Evolutionary conservation across 805 yeast species (phyloP).

Genomic region (Ogataea thermomethanolica): DNA sequence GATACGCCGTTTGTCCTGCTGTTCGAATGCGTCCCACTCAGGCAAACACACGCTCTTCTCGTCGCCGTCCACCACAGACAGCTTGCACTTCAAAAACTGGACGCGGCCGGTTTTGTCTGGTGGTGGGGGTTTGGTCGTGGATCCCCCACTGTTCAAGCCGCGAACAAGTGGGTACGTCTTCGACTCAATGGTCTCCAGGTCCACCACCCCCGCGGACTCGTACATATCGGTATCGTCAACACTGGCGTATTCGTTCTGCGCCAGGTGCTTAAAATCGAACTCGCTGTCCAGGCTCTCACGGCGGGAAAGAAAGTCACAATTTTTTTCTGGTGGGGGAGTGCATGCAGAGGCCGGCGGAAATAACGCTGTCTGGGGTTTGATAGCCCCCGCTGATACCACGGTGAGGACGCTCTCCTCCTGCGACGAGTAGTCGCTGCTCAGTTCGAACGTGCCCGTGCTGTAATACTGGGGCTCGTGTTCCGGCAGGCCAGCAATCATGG

Average conservation of each 20-base stretch:
- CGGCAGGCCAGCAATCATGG: slow-evolving; percentile 1
- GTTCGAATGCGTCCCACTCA: slow-evolving; percentile 46
- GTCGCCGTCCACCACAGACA: slow-evolving; percentile 44
- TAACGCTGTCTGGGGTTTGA: slow-evolving; percentile 11
- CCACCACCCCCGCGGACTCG: slow-evolving; percentile 5
- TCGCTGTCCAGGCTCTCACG: slow-evolving; percentile 24
- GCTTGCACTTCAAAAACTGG: slow-evolving; percentile 44
- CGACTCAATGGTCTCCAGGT: slow-evolving; percentile 12
- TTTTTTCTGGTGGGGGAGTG: slow-evolving; percentile 25
- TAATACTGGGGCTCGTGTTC: slow-evolving; percentile 12
- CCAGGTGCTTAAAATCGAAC: slow-evolving; percentile 17
- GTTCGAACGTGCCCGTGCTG: slow-evolving; percentile 7
- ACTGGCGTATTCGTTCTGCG: slow-evolving; percentile 2
- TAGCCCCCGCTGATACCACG: slow-evolving; percentile 3
- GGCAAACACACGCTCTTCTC: slow-evolving; percentile 49
- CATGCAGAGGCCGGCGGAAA: slow-evolving; percentile 34
- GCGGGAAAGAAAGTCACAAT: slow-evolving; percentile 16
- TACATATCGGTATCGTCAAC: slow-evolving; percentile 3
- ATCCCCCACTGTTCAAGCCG: slow-evolving; percentile 58
- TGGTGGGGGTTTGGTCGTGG: slow-evolving; percentile 53
- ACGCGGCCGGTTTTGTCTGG: slow-evolving; percentile 25
- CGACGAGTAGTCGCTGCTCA: slow-evolving; percentile 16
- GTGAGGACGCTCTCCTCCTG: slow-evolving; percentile 14
- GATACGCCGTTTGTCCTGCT: slow-evolving; percentile 50
- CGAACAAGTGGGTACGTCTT: slow-evolving; percentile 44